Evolutionary conservation across 495 filamentous ascomycete genomes (phyloP), one percentile per base, ranked within the genome.

Genomic region (Neurospora africana): DNA sequence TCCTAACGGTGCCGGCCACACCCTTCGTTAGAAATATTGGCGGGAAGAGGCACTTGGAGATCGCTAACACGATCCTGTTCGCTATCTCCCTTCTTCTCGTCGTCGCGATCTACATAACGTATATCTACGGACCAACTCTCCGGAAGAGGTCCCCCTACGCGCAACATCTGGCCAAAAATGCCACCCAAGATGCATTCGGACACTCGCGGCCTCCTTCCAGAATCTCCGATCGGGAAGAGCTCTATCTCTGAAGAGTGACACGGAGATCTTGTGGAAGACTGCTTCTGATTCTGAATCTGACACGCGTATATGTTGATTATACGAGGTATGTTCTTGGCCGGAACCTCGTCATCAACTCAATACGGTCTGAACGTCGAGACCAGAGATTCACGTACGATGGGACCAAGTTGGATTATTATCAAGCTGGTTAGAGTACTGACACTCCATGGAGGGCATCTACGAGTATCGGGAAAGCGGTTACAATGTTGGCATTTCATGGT

Each of bases 131-230:
- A 0, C 91, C 91, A 0, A 74, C 72, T 2, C 84, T 95, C 7
- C 87, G 93, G 36, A 86, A 87, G 77, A 85, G 89, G 2, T 92
- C 90, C 19, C 87, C 88, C 0, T 94, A 95, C 75, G 92, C 92
- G 9, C 89, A 94, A 81, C 85, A 87, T 65, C 79, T 93, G n/a
- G 84, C 85, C 2, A 73, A 69, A 21, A 65, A 73, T 15, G 71
- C 68, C 8, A 74, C 74, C 9, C 73, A 43, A 21, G 74, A 69
- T 2, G 68, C 68, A 2, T 23, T 35, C 6, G 74, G 76, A 2
- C 71, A 71, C 10, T 68, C 72, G 21, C 72, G 68, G n/a, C 40
- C 53, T 33, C 53, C 53, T 33, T 65, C 53, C 27, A 33, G 53
- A 35, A 65, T 65, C 15, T 10, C 15, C 15, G 53, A 65, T 30